These are phyloP conservation scores for Leucoagaricus sp. DNA, from an alignment of 1,284 basidiomycete species.

Conservation along the genomic window DNA sequence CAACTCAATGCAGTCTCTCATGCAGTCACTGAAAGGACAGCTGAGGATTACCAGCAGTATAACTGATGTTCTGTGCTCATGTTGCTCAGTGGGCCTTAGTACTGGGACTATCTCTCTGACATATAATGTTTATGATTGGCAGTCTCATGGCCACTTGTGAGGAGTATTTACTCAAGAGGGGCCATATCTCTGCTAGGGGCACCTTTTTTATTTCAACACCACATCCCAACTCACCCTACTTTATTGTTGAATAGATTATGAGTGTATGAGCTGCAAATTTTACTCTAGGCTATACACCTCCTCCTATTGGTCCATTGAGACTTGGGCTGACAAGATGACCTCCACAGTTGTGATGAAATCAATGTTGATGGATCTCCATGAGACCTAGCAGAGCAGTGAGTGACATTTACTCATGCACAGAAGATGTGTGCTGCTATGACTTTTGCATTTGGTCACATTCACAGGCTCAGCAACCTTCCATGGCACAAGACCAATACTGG, in stretches of 20 bases:
- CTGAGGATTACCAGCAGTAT: slow-evolving; percentile 31
- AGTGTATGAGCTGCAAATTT: slow-evolving; percentile 19
- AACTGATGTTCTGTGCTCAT: too few species aligned
- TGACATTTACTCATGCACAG: slow-evolving; percentile 32
- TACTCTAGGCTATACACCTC: too few species aligned
- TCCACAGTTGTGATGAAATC: neutral
- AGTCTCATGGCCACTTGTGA: neutral
- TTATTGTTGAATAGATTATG: slow-evolving; percentile 36
- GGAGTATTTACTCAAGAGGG: neutral
- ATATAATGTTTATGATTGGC: neutral
- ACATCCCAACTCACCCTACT: slow-evolving; percentile 20
- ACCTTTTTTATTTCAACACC: slow-evolving; percentile 25
- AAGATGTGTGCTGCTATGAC: slow-evolving; percentile 37
- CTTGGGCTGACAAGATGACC: neutral
- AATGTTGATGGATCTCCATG: neutral
- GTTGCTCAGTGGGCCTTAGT: slow-evolving; percentile 19
- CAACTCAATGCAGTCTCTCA: slow-evolving; percentile 22
- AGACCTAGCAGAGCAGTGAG: neutral
- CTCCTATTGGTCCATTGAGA: too few species aligned
- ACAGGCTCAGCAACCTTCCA: slow-evolving; percentile 25
- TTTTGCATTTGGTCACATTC: slow-evolving; percentile 30
- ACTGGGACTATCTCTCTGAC: neutral
- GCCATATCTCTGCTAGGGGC: slow-evolving; percentile 17
- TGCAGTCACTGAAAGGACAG: slow-evolving; percentile 30
- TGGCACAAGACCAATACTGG: slow-evolving; percentile 26